Evolutionary conservation across 2,329 filamentous ascomycete species (phyloP).

Genomic region (Stachybotrys echinatus): DNA sequence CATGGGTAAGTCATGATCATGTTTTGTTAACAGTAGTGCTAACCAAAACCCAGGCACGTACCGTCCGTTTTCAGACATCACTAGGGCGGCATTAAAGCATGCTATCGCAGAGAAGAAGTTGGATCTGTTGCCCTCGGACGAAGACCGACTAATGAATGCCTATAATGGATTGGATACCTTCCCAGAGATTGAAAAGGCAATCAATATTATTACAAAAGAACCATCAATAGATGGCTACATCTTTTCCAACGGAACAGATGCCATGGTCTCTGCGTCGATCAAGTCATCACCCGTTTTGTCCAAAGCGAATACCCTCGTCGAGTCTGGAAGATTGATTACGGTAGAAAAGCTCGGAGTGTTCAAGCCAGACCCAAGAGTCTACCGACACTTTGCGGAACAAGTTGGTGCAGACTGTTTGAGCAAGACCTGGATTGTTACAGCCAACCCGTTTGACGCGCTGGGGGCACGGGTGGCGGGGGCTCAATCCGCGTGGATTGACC

Average conservation of each 20-base stretch:
- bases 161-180: slow-evolving; percentile 63
- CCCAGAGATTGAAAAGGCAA: slow-evolving; percentile 52
- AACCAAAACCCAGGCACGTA: slow-evolving; percentile 50
- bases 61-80: slow-evolving; percentile 53
- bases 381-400: slow-evolving; percentile 49
- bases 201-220: slow-evolving; percentile 39
- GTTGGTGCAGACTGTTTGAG: slow-evolving; percentile 41
- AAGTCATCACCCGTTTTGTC: slow-evolving; percentile 49
- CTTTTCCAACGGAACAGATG: slow-evolving; percentile 64
- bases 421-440: slow-evolving; percentile 63
- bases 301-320: slow-evolving; percentile 39
- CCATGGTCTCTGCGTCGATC: slow-evolving; percentile 59
- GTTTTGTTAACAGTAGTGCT: too few species aligned
- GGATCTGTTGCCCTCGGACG: slow-evolving; percentile 35
- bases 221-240: slow-evolving; percentile 47
- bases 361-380: slow-evolving; percentile 61
- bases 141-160: slow-evolving; percentile 50
- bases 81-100: slow-evolving; percentile 55
- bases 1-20: slow-evolving; percentile 69
- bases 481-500: slow-evolving; percentile 63
- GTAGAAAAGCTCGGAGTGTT: slow-evolving; percentile 56
- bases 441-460: slow-evolving; percentile 69
- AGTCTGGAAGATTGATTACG: slow-evolving; percentile 42
- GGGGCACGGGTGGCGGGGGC: slow-evolving; percentile 59
- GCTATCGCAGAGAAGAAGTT: slow-evolving; percentile 54